phyloP scores from a whole-genome alignment of 257 asterid species.

The Thymus mandschuricus region DNA sequence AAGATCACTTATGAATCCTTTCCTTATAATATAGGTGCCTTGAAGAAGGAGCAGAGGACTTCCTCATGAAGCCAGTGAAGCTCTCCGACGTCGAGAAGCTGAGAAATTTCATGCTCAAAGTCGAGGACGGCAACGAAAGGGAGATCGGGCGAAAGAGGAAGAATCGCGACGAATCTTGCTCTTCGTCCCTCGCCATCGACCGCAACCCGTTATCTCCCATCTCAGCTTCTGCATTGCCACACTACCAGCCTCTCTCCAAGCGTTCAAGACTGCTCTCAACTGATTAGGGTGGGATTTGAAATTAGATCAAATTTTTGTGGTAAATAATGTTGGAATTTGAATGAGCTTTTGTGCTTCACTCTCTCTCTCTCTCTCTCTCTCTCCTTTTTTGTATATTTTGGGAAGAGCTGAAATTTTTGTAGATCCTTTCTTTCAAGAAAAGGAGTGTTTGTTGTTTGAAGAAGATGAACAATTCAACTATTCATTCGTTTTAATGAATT shows the following conservation, averaged over 20 bases:
- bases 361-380: too few relatives aligned
- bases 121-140: slow-evolving; percentile 33
- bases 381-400: too few relatives aligned
- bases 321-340: too few relatives aligned
- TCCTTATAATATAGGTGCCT: slow-evolving; percentile 49
- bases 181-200: slow-evolving; percentile 29
- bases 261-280: slow-evolving; percentile 33
- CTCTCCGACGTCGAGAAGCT: slow-evolving; percentile 73
- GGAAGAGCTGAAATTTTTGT: background rate
- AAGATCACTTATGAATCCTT: background rate
- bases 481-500: background rate
- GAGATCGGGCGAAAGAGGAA: slow-evolving; percentile 53
- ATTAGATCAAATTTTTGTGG: too few relatives aligned
- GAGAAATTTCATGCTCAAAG: slow-evolving; percentile 51
- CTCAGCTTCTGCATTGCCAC: background rate
- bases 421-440: background rate
- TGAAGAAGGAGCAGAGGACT: slow-evolving; percentile 91
- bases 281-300: background rate
- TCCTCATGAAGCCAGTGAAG: slow-evolving; percentile 82
- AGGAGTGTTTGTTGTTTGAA: background rate
- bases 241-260: slow-evolving; percentile 31
- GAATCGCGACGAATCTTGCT: slow-evolving; percentile 28
- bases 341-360: too few relatives aligned
- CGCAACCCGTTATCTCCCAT: slow-evolving; percentile 17
- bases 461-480: background rate